These are phyloP conservation scores for Gnetum montanum DNA, from an alignment of 75 land plant species.

Conservation along the genomic window DNA sequence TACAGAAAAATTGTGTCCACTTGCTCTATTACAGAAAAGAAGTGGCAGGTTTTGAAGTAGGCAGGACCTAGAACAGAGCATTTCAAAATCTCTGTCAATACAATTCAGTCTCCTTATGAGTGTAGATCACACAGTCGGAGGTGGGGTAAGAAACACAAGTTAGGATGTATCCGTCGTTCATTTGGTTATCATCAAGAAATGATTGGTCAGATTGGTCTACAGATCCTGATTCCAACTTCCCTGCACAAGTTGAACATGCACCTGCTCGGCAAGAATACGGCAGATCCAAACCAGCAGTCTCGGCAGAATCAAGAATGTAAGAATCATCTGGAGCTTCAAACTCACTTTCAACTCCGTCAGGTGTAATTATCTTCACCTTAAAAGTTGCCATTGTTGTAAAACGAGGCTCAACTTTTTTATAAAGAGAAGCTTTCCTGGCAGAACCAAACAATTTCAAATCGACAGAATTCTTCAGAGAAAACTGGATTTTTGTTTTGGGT, in stretches of 20 bases:
- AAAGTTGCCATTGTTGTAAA: constrained; percentile 12
- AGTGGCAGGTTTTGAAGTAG: no score
- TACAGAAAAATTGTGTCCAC: no score
- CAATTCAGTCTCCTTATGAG: constrained; percentile 21
- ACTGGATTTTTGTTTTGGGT: neutral
- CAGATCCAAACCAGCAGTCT: constrained; percentile 22
- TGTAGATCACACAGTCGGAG: constrained; percentile 21
- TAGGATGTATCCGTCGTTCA: constrained; percentile 16
- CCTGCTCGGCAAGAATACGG: constrained; percentile 43
- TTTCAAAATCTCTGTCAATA: constrained; percentile 6
- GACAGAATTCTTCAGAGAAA: neutral
- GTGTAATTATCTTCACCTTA: constrained; percentile 23
- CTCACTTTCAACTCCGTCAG: constrained; percentile 4
- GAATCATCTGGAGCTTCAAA: constrained; percentile 14
- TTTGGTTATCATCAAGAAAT: constrained; percentile 25
- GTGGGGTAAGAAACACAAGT: constrained; percentile 31
- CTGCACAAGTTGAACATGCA: constrained; percentile 34
- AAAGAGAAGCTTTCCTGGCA: neutral
- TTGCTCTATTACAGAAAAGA: no score
- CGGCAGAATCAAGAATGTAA: constrained; percentile 33
- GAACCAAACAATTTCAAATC: neutral
- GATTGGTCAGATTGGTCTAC: constrained; percentile 34
- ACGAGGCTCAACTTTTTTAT: neutral
- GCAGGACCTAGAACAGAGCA: no score
- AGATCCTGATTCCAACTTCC: constrained; percentile 13